Evolutionary conservation across 2,329 filamentous ascomycete genomes (phyloP), one percentile per base, ranked within the genome.

Genomic region (Paecilomyces fulvus): DNA sequence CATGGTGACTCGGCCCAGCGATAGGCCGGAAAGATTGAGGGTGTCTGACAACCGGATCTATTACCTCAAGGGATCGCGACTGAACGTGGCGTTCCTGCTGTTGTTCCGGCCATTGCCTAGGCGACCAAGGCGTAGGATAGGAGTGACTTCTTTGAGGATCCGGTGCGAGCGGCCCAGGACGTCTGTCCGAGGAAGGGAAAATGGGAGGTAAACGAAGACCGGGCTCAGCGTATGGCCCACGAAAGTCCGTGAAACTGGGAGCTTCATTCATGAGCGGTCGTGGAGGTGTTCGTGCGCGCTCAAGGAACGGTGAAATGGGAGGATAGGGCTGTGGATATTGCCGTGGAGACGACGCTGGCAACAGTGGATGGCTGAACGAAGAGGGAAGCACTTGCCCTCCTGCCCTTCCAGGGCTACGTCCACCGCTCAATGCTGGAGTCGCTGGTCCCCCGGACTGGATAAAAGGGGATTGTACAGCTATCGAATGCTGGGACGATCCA

Each of bases 151-250:
- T 54, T 21, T 67, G 67, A 55, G 71, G 70, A 1, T 61, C 61
- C 20, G 60, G 50, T 17, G 67, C 59, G 7, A 60, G 43, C 56
- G 63, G 57, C 54, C 59, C 59, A 56, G 62, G 55, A 25, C 59
- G 62, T 8, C 63, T 65, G 48, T 25, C 25, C 1, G 68, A 65
- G 8, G 70, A 65, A 14, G 71, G 69, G 14, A 70, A 67, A 9
- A 74, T 73, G 3, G 71, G 71, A 7, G 71, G 71, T 4, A 74
- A 65, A 54, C 70, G 64, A 17, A 74, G 66, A 10, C 68, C 64
- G 5, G 69, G 67, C 46, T 73, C 70, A 4, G 60, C 54, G 52
- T 70, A 70, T 6, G 58, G 57, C 21, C 71, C 69, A 5, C 63
- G 68, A 14, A 62, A 60, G 20, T 67, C 67, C 30, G 64, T 58